These are phyloP conservation scores for Gastrolobium villosum DNA, from an alignment of 306 rosid genomes.

Conservation along the genomic window DNA sequence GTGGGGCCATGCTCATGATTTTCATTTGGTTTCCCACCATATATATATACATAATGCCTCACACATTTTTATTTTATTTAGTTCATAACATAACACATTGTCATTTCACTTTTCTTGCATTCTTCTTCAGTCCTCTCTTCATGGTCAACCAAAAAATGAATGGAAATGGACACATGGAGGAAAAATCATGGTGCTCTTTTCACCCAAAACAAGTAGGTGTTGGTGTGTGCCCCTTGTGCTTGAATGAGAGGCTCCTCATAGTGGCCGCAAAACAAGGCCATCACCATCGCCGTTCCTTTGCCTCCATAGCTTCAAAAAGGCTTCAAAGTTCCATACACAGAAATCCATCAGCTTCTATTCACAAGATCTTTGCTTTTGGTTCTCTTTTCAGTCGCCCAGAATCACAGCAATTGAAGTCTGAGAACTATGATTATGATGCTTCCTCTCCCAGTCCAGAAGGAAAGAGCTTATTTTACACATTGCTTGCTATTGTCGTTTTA, in stretches of 20 bases:
- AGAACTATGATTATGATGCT: slow-evolving; percentile 48
- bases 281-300: slow-evolving; percentile 1
- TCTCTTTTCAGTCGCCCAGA: slow-evolving; percentile 70
- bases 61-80: neutral
- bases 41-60: slow-evolving; percentile 22
- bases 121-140: slow-evolving; percentile 21
- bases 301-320: slow-evolving; percentile 39
- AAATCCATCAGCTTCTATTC: slow-evolving; percentile 56
- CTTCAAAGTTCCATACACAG: slow-evolving; percentile 41
- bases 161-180: slow-evolving; percentile 58
- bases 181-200: slow-evolving; percentile 64
- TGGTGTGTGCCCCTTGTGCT: slow-evolving; percentile 76
- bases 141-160: slow-evolving; percentile 26
- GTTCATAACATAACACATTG: neutral
- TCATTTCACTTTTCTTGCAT: neutral
- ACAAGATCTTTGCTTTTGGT: slow-evolving; percentile 78
- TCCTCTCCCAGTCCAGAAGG: slow-evolving; percentile 83
- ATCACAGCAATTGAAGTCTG: slow-evolving; percentile 62
- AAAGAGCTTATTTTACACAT: slow-evolving; percentile 7
- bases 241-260: slow-evolving; percentile 72
- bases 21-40: slow-evolving; percentile 28
- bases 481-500: neutral
- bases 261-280: slow-evolving; percentile 69
- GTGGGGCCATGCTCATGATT: slow-evolving; percentile 44
- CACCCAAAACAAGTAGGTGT: slow-evolving; percentile 69